Conservation (phyloP, 129 eudicot species). For the Helianthus annuus region DNA sequence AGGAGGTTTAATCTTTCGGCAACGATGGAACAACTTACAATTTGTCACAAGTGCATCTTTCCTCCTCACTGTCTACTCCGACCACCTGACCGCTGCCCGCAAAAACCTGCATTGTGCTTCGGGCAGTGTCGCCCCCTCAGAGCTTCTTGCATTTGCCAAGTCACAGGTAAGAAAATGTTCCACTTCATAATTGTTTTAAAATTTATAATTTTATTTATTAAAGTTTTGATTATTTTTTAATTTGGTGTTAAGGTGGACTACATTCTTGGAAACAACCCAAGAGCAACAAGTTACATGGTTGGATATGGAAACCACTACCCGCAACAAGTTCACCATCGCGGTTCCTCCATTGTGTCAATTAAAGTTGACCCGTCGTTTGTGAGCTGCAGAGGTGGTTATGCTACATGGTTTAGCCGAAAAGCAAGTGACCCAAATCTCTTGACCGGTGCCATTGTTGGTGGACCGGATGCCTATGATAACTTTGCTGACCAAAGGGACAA, state of each 20-base stretch:
- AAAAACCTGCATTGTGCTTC: constrained; percentile 61
- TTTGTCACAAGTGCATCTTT: constrained; percentile 95
- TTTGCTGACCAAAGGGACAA: constrained; percentile 94
- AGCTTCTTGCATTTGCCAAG: constrained; percentile 75
- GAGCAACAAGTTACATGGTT: constrained; percentile 99
- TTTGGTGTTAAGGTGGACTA: constrained; percentile 64
- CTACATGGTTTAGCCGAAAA: constrained; percentile 80
- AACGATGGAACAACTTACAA: constrained; percentile 94
- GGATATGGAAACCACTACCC: constrained; percentile 94
- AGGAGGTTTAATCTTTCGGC: constrained; percentile 84
- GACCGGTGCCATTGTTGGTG: constrained; percentile 93
- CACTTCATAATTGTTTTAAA: background rate
- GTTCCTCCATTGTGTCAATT: constrained; percentile 87
- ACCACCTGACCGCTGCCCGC: constrained; percentile 73
- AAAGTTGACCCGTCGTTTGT: constrained; percentile 80
- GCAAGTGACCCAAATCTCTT: constrained; percentile 87
- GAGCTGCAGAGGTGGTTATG: constrained; percentile 91
- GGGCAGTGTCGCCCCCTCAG: constrained; percentile 62
- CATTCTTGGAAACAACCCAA: constrained; percentile 94
- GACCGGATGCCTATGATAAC: constrained; percentile 97
- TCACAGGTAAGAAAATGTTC: constrained; percentile 57
- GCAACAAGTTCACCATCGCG: constrained; percentile 88
- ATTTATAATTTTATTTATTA: background rate
- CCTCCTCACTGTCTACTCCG: constrained; percentile 84
- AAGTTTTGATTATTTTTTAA: background rate